A percentile compares a stretch with the other conserved stretches of the same genome.
phyloP scores from a whole-genome alignment of 805 yeast genomes.

The Metschnikowia cerradonensis region DNA sequence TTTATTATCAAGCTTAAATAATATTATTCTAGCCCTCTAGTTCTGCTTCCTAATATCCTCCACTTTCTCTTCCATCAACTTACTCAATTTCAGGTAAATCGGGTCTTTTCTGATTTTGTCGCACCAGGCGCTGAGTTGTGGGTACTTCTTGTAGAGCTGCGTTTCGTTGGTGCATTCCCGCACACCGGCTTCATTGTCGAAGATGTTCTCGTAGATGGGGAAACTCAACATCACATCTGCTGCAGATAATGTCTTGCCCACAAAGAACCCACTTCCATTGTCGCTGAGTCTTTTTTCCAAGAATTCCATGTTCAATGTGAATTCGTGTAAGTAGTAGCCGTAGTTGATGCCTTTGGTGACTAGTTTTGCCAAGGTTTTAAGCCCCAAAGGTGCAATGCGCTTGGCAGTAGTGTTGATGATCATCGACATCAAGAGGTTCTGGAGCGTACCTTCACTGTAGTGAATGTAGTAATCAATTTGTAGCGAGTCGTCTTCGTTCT shows the following conservation, averaged over 20 bases:
- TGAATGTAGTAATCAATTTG: constrained; percentile 49
- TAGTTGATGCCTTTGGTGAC: constrained; percentile 45
- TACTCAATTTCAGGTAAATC: constrained; percentile 26
- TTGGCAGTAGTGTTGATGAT: constrained; percentile 40
- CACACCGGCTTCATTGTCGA: constrained; percentile 33
- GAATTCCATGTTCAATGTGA: constrained; percentile 34
- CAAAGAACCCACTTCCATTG: constrained; percentile 39
- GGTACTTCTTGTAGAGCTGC: constrained; percentile 29
- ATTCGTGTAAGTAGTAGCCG: constrained; percentile 47
- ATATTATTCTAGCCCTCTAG: neutral
- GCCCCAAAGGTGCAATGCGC: constrained; percentile 44
- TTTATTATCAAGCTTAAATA: too few species aligned
- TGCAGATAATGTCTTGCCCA: constrained; percentile 47
- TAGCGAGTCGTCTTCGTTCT: constrained; percentile 36
- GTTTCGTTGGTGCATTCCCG: constrained; percentile 33
- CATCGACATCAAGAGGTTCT: constrained; percentile 40
- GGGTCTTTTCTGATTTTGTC: constrained; percentile 32
- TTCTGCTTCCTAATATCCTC: constrained; percentile 12
- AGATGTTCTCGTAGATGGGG: constrained; percentile 31
- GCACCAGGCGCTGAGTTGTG: constrained; percentile 37
- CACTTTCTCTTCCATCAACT: constrained; percentile 29
- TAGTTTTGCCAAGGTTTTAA: constrained; percentile 40
- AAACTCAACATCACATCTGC: constrained; percentile 55
- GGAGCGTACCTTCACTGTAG: constrained; percentile 61
- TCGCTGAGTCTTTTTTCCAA: constrained; percentile 37